Evolutionary conservation across 2,329 filamentous ascomycete genomes (phyloP), one percentile per base, ranked within the genome.

Genomic region (Cladorrhinum sp.): DNA sequence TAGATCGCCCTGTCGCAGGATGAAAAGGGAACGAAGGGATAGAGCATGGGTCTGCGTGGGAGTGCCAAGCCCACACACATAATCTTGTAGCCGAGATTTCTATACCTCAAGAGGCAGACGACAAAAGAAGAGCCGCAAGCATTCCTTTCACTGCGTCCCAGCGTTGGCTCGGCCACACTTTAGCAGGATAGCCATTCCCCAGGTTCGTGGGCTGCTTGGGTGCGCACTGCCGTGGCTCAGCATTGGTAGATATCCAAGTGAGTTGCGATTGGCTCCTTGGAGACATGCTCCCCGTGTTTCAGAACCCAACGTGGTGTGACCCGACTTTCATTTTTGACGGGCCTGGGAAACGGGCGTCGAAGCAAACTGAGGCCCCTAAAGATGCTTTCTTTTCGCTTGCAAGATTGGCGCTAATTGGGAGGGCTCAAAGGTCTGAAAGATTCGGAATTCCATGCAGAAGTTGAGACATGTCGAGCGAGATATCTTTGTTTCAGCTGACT

Each of bases 1-100:
- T 41, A 55, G 52, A 55, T 55, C 52, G 52, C 18, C 52, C 52
- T 55, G 52, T 55, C 32, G 38, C 52, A 55, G 22, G 32, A 55
- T 24, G 36, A 23, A 53, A 24, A 54, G 20, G 29, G 27, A 36
- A 51, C 8, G 23, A 18, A 53, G 32, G 27, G 50, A 20, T 38
- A 13, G 29, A n/a, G 20, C 52, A 55, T 29, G 52, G 52, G 52
- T 16, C 16, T 54, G 52, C 41, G 22, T 55, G 52, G 36, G 52
- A 55, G 23, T 20, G 22, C n/a, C 36, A 25, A 41, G 51, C 36
- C 18, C 51, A 54, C 27, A 22, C n/a, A 13, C 51, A 54, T 38
- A 27, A 27, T 36, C 20, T n/a, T n/a, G n/a, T n/a, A 10, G 22
- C n/a, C 32, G 24, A 23, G 29, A 36, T 41, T 22, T 27, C 23